These are phyloP conservation scores for Scolecobasidium constrictum DNA, from an alignment of 2,329 filamentous ascomycete genomes.

Conservation along the genomic window DNA sequence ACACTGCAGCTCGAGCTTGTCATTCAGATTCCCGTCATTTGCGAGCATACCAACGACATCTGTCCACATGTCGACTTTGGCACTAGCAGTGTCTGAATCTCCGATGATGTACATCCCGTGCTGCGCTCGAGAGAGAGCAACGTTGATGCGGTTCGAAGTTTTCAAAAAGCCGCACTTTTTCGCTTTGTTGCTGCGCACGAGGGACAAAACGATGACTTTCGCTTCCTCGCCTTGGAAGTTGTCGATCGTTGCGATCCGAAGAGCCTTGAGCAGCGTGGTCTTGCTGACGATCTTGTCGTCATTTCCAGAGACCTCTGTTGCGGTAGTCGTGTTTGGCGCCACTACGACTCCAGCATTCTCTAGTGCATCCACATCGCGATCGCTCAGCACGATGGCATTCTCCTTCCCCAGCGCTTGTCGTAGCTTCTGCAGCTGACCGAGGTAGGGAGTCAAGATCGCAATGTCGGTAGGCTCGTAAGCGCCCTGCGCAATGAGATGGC, in stretches of 20 bases:
- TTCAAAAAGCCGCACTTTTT: slow-evolving; percentile 53
- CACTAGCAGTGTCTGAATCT: slow-evolving; percentile 46
- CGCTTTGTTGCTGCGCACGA: slow-evolving; percentile 57
- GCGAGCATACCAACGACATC: slow-evolving; percentile 11
- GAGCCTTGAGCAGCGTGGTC: slow-evolving; percentile 34
- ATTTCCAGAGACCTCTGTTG: too few species aligned
- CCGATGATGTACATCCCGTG: slow-evolving; percentile 65
- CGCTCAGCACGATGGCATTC: slow-evolving; percentile 53
- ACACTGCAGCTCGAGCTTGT: slow-evolving; percentile 12
- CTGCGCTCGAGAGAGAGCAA: slow-evolving; percentile 54
- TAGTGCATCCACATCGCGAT: slow-evolving; percentile 39
- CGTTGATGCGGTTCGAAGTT: slow-evolving; percentile 58
- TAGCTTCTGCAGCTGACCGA: slow-evolving; percentile 45
- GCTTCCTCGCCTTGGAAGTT: slow-evolving; percentile 73
- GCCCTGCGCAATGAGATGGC: slow-evolving; percentile 56
- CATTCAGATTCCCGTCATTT: slow-evolving; percentile 11
- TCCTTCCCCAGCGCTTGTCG: slow-evolving; percentile 31
- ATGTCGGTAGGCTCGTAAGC: slow-evolving; percentile 50
- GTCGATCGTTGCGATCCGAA: slow-evolving; percentile 55
- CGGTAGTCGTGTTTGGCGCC: too few species aligned
- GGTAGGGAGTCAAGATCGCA: slow-evolving; percentile 58
- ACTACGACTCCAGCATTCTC: slow-evolving; percentile 17
- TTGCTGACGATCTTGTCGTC: slow-evolving; percentile 18
- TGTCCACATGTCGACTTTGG: slow-evolving; percentile 51
- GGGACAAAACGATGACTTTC: slow-evolving; percentile 56